Evolutionary conservation across 495 filamentous ascomycete species (phyloP).

Genomic region (Annulohypoxylon maeteangense): DNA sequence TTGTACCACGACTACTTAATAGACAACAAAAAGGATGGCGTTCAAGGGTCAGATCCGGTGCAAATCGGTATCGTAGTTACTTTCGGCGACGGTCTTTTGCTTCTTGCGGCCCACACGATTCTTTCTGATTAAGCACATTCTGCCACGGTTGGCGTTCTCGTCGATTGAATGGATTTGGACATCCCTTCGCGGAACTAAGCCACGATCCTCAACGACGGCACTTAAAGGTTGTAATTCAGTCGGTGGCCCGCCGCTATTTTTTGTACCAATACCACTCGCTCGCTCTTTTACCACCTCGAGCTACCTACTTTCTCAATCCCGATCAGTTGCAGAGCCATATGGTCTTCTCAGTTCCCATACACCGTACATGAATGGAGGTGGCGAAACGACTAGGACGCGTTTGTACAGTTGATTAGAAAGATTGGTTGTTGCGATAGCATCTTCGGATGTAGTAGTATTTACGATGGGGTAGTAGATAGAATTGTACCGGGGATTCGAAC

Average conservation of each 20-base stretch:
- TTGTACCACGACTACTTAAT: slow-evolving; percentile 46
- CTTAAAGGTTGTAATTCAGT: slow-evolving; percentile 29
- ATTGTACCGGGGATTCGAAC: slow-evolving; percentile 14
- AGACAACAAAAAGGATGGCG: slow-evolving; percentile 46
- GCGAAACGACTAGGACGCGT: not conserved
- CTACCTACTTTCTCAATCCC: not conserved
- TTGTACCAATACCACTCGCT: slow-evolving; percentile 45
- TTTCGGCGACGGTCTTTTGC: slow-evolving; percentile 15
- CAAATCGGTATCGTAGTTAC: slow-evolving; percentile 22
- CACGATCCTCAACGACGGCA: slow-evolving; percentile 24
- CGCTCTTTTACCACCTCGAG: slow-evolving; percentile 16
- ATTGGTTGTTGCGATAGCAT: slow-evolving; percentile 15
- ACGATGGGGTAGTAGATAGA: slow-evolving; percentile 33
- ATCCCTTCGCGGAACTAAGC: slow-evolving; percentile 6
- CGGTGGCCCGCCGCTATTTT: slow-evolving; percentile 34
- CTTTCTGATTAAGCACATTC: slow-evolving; percentile 28
- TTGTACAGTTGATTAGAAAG: slow-evolving; percentile 26
- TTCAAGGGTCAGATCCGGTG: slow-evolving; percentile 42
- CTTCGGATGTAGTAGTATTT: slow-evolving; percentile 31
- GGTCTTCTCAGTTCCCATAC: not conserved
- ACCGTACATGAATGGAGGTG: slow-evolving; percentile 1
- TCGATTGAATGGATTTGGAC: slow-evolving; percentile 29
- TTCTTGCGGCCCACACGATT: slow-evolving; percentile 26
- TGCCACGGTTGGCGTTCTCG: slow-evolving; percentile 4
- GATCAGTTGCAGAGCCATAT: not conserved